Percentiles rank a stretch among this genome's conserved stretches.
phyloP scores from a whole-genome alignment of 1,139 yeast species.

The Zygosaccharomyces pseudobailii region DNA sequence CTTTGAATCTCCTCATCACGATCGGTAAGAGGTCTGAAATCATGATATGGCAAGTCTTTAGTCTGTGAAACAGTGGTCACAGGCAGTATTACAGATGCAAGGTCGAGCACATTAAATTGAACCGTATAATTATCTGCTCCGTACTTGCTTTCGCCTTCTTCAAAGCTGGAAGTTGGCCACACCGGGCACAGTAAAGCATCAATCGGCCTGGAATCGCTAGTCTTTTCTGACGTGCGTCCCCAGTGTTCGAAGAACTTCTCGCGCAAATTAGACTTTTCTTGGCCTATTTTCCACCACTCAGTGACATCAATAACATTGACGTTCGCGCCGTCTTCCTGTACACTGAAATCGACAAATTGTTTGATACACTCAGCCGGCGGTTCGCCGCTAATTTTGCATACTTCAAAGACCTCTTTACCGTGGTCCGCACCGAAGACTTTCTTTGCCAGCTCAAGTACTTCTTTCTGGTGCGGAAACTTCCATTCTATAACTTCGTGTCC shows the following conservation, averaged over 20 bases:
- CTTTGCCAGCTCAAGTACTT: slow-evolving; percentile 32
- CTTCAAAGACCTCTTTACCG: slow-evolving; percentile 30
- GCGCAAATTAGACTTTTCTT: slow-evolving; percentile 36
- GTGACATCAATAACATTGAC: slow-evolving; percentile 32
- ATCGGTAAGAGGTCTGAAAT: slow-evolving; percentile 36
- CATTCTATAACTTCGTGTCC: slow-evolving; percentile 19
- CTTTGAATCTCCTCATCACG: slow-evolving; percentile 39
- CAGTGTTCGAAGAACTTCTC: slow-evolving; percentile 39
- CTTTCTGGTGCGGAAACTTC: slow-evolving; percentile 29
- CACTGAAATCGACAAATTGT: neutral
- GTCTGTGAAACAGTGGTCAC: slow-evolving; percentile 50
- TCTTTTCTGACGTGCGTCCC: slow-evolving; percentile 37
- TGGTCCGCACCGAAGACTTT: slow-evolving; percentile 38
- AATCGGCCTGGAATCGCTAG: slow-evolving; percentile 41
- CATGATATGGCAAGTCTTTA: slow-evolving; percentile 38
- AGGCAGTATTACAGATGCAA: slow-evolving; percentile 55
- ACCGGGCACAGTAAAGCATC: slow-evolving; percentile 49
- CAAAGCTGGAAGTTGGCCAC: slow-evolving; percentile 46
- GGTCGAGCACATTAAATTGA: slow-evolving; percentile 55
- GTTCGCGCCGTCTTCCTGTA: neutral
- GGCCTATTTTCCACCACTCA: slow-evolving; percentile 43
- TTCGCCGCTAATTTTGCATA: slow-evolving; percentile 38
- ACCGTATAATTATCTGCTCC: slow-evolving; percentile 44
- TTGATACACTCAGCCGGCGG: slow-evolving; percentile 34
- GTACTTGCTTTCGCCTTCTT: slow-evolving; percentile 29